Percentiles rank a stretch among this genome's conserved stretches.
Evolutionary conservation across 2,329 filamentous ascomycete genomes (phyloP).

Genomic region (Colletotrichum tanaceti): DNA sequence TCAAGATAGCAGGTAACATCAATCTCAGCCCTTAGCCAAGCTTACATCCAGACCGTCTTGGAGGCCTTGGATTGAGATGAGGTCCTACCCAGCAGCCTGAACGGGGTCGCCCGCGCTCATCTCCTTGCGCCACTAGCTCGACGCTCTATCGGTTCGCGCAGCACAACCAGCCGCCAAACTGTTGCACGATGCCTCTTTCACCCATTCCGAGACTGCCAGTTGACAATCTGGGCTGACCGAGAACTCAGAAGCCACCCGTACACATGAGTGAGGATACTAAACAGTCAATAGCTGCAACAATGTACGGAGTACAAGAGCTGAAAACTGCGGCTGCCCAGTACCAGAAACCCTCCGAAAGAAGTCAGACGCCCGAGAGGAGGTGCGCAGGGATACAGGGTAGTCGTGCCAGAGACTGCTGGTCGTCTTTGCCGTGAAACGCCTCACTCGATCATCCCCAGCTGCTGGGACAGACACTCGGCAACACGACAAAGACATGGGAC

Average conservation of each 20-base stretch:
- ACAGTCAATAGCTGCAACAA: constrained; percentile 16
- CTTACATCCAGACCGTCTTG: not conserved
- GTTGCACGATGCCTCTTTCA: constrained; percentile 28
- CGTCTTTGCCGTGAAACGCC: not conserved
- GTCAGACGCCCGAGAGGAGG: constrained; percentile 4
- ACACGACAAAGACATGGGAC: constrained; percentile 8
- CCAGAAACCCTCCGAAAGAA: not conserved
- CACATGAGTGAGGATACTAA: constrained; percentile 9
- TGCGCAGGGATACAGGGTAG: not conserved
- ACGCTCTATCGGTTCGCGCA: constrained; percentile 10
- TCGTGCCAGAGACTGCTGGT: not conserved
- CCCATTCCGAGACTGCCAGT: constrained; percentile 11
- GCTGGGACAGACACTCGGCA: not conserved
- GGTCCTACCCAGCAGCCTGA: not conserved
- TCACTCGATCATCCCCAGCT: not conserved
- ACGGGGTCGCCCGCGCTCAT: constrained; percentile 2
- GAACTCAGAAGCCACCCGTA: constrained; percentile 12
- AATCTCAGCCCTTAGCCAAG: not conserved
- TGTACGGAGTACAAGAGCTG: constrained; percentile 3
- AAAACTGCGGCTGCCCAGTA: not conserved
- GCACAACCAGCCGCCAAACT: constrained; percentile 2
- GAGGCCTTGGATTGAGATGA: constrained; percentile 12
- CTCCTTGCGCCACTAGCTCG: constrained; percentile 23
- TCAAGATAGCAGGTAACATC: not conserved
- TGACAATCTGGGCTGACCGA: constrained; percentile 21